A percentile compares a stretch with the other conserved stretches of the same genome.
Conservation (phyloP, 2,329 filamentous ascomycete genomes). For the Pseudogymnoascus sp. region DNA sequence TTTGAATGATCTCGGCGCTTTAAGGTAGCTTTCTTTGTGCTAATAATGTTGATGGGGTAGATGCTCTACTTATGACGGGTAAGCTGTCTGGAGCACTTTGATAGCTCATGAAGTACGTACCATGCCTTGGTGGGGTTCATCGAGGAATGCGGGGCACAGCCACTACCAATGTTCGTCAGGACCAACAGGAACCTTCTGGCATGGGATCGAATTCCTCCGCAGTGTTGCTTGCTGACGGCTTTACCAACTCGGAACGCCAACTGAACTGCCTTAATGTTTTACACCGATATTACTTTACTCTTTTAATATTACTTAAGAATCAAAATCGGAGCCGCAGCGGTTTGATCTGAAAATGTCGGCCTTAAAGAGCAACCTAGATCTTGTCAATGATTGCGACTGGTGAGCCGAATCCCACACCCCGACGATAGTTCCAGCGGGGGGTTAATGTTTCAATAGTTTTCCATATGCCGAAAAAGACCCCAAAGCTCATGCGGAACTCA, state of each 20-base stretch:
- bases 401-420: constrained; percentile 29
- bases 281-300: neutral
- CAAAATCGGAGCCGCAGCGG: neutral
- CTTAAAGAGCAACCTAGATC: constrained; percentile 38
- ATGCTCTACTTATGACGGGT: neutral
- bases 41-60: neutral
- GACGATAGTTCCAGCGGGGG: neutral
- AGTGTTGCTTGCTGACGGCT: neutral
- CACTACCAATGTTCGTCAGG: neutral
- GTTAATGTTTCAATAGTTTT: constrained; percentile 48
- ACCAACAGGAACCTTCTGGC: constrained; percentile 3
- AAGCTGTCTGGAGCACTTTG: neutral
- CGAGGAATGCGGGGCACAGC: neutral
- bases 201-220: neutral
- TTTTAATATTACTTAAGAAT: neutral
- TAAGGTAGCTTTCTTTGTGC: neutral
- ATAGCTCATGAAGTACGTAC: constrained; percentile 4
- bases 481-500: constrained; percentile 45
- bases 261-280: neutral
- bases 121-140: neutral
- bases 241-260: neutral
- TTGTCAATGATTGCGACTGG: constrained; percentile 48
- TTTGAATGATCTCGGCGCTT: neutral
- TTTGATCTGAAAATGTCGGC: neutral
- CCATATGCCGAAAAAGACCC: constrained; percentile 62